Base-by-base conservation (phyloP, 495 filamentous ascomycete species). In the Lepidopterella palustris region DNA sequence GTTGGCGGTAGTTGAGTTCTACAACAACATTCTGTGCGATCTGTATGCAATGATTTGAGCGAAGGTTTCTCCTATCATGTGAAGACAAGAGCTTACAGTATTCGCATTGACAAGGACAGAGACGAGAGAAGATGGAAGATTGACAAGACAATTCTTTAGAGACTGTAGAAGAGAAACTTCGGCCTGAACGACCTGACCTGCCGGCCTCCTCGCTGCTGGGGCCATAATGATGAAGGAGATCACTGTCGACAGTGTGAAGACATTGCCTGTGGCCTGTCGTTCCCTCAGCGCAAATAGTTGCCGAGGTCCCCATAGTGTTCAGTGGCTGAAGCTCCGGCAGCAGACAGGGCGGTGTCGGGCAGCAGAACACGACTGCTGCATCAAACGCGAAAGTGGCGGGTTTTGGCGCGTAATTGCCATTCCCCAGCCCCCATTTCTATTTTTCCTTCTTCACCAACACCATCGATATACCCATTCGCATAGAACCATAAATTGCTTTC, bases 11-110 rank as follows among this genome's bases (percentile, higher is more conserved):
- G 28, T 62, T 70, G 31, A 98, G 79, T 72, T 98, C 93, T 71
- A 98, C 87, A 59, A 97, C 81, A 63, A 97, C 89, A 87, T 97
- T 95, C 72, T 98, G 93, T 31, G 88, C 88, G 53, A 90, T 79
- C 87, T 95, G 68, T 18, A 48, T 25, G 10, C 2, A 3, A 13
- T 42, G 18, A 42, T 42, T 42, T 42, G 13, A 25, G 47, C 15
- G 28, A 3, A 58, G 23, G 18, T 25, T 25, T 6, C 21, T 13
- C 47, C 20, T 15, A 25, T 50, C 20, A 42, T 18, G 58, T 56
- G 51, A 52, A 55, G 20, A 42, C 28, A 31, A 13, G 6, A 25
- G 28, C 88, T 73, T 77, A 95, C 88, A 39, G 91, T 88, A 73
- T 97, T 95, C 59, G 90, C 82, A 73, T 88, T 92, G 63, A 90